Base-by-base conservation (phyloP, 139 green algal species). In the Bryopsis sp. region DNA sequence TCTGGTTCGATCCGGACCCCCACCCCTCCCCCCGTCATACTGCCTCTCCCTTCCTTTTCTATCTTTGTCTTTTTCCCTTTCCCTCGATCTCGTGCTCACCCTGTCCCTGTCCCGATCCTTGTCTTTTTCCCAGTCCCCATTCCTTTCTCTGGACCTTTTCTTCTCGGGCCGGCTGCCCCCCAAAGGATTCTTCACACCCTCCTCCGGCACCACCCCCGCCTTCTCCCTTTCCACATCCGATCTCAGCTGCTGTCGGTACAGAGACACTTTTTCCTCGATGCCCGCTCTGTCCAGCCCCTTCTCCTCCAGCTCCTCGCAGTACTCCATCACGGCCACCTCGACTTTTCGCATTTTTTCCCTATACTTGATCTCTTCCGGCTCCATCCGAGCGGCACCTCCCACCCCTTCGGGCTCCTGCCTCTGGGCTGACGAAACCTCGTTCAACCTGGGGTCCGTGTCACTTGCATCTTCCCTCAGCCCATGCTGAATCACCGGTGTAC, bases 251-350 rank as follows among this genome's bases (percentile, higher is more conserved):
- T 73, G 66, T 2, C 83, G 75, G 36, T 74, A 64, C 50, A 74
- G 79, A 19, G 64, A 77, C 63, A 84, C 70, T 48, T 59, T 48
- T 2, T 50, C 39, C 11, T 76, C 78, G 11, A 84, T 38, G 34
- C 72, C 64, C 1, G 61, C 54, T 37, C 64, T 61, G 26, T 39
- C 39, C 62, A 82, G 38, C 24, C 79, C 81, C 37, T 78, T 26
- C 47, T 88, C 80, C 62, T 88, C 84, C 46, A 90, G 78, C 46
- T 84, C 58, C 5, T 84, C 84, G 19, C 79, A 66, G 39, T 82
- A 76, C 39, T 74, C 33, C 34, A 80, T 72, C 48, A 85, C 63
- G 47, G 72, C 61, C 46, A 87, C 64, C 80, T 90, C 84, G 57
- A 90, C 80, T 72, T 87, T 77, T 1, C 73, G 68, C 47, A 86